Evolutionary conservation across 345 rosid genomes (phyloP).

Genomic region (Populus nigra): DNA sequence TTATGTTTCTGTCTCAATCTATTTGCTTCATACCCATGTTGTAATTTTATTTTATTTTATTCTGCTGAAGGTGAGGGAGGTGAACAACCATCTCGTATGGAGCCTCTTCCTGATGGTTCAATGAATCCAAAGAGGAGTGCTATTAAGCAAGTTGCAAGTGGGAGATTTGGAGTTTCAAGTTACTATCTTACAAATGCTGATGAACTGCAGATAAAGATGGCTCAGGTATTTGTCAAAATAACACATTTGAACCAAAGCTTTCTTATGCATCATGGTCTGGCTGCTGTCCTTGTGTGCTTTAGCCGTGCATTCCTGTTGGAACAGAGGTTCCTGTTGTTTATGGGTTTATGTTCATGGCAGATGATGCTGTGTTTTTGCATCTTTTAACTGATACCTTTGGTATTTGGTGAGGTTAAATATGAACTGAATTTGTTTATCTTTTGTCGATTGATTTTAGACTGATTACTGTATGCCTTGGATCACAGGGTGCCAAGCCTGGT

Average conservation of each 20-base stretch:
- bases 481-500: constrained; percentile 99
- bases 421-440: constrained; percentile 18
- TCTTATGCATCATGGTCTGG: constrained; percentile 1
- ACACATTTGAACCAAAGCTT: not conserved
- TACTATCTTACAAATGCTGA: constrained; percentile 98
- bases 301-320: constrained; percentile 41
- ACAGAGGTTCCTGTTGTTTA: constrained; percentile 47
- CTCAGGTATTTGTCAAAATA: constrained; percentile 64
- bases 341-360: constrained; percentile 57
- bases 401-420: constrained; percentile 49
- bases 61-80: constrained; percentile 89
- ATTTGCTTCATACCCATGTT: not conserved
- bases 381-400: constrained; percentile 41
- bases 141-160: constrained; percentile 99
- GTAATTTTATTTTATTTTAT: not conserved
- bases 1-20: not conserved
- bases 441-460: constrained; percentile 17
- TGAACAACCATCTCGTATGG: constrained; percentile 96
- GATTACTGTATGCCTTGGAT: constrained; percentile 19
- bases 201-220: constrained; percentile 98
- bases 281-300: constrained; percentile 24
- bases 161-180: constrained; percentile 99
- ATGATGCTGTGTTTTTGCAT: constrained; percentile 51
- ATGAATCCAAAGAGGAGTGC: constrained; percentile 92
- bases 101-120: constrained; percentile 86